Base-by-base conservation (phyloP, 73 alveolate genomes). In the Symbiodinium natans region DNA sequence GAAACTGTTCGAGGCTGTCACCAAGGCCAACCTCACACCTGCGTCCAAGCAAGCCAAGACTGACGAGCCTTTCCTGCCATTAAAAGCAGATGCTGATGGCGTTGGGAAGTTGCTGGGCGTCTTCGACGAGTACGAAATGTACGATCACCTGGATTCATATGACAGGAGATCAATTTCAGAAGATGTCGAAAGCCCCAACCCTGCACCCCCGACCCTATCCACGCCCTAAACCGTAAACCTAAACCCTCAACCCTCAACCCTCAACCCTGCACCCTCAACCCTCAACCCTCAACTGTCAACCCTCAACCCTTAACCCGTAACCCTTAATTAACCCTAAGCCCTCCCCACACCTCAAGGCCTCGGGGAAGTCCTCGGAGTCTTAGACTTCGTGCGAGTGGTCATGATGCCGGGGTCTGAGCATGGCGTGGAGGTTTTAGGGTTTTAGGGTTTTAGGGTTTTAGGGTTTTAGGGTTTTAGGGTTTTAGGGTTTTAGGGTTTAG, bases 321-420 rank as follows among this genome's bases (percentile, higher is more conserved):
- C 2, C 68, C 68, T 27, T 52, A 52, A 5, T n/a, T n/a, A n/a
- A 52, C 68, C 68, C 68, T 52, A 5, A 52, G 0, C 68, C 59
- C 59, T 46, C 27, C 33, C 10, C 29, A 1, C 34, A 15, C 34
- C 25, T 17, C 73, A 13, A 90, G 97, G 97, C 41, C 88, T 90
- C 10, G 97, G 97, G 11, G 54, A 41, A n/a, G 97, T 90, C 41
- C 88, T 90, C 40, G 97, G 97, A 8, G 83, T 90, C 36, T 39
- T 90, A 11, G 97, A 90, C 88, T 77, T 90, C 19, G 97, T 73
- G 54, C 83, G 97, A 25, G 97, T 90, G 54, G 88, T 90, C 77
- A 31, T 90, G 82, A 90, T 90, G 97, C 48, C 36, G 13, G 36
- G 97, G 31, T 23, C 97, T 40, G 41, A 71, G 96, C n/a, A 2